A percentile compares a stretch with the other conserved stretches of the same genome.
phyloP scores from a whole-genome alignment of 2,329 filamentous ascomycete genomes.

The Microsporum ferrugineum region DNA sequence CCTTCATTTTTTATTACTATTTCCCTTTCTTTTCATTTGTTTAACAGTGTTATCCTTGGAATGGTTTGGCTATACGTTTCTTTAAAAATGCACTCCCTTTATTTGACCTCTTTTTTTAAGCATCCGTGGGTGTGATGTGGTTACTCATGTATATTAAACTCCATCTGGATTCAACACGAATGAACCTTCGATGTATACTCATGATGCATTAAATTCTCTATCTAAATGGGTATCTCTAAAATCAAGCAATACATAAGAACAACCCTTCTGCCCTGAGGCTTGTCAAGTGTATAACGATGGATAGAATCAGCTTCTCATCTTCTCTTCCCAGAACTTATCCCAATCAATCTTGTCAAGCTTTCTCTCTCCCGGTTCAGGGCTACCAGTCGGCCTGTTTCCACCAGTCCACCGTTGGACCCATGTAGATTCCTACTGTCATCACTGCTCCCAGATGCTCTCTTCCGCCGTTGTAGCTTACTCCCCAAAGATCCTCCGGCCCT shows the following conservation, averaged over 20 bases:
- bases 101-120: neutral
- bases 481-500: conserved; percentile 6
- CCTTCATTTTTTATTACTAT: neutral
- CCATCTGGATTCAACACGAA: neutral
- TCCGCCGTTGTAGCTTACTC: conserved; percentile 24
- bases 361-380: conserved; percentile 58
- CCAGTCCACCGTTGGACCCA: conserved; percentile 28
- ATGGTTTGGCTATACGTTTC: conserved; percentile 1
- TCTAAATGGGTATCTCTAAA: neutral
- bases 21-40: neutral
- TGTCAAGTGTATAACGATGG: too few relatives aligned
- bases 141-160: conserved; percentile 2
- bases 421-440: neutral
- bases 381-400: conserved; percentile 52
- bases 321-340: conserved; percentile 10
- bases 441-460: conserved; percentile 27
- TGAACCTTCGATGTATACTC: neutral
- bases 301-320: neutral
- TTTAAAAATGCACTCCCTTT: neutral
- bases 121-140: neutral
- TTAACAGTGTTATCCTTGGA: neutral
- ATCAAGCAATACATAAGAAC: neutral
- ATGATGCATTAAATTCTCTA: neutral
- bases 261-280: neutral
- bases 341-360: conserved; percentile 53